Base-by-base conservation (phyloP, 2,329 filamentous ascomycete genomes). In the Botryotinia calthae region DNA sequence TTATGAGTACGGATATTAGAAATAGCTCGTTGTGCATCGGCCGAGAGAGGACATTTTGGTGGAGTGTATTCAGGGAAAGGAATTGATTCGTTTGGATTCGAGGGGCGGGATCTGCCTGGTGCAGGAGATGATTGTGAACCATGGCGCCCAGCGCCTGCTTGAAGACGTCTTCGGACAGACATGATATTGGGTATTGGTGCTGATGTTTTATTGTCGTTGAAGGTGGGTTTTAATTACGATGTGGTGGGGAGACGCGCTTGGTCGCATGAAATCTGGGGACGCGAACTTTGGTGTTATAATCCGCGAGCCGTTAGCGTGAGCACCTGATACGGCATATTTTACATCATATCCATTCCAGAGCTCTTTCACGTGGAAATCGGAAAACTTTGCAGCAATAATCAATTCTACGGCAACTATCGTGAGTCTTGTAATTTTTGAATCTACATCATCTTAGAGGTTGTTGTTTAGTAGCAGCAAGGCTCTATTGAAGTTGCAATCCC, bases 31-130 rank as follows among this genome's bases (percentile, higher is more conserved):
- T 86, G 84, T 2, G 84, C 84, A 16, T 81, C 78, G 0, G 76
- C 74, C 69, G 85, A 87, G 31, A 91, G 84, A 0, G 87, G 83
- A 72, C 85, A 85, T 16, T 81, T 80, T 2, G 86, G 87, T 25
- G 84, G 82, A 79, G 89, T 82, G 79, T 91, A 90, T 10, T 82
- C 76, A 18, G 87, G 85, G 54, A 88, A 77, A 18, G 77, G 73
- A 2, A 79, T 78, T 5, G 74, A 63, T 65, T 73, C 67, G 28
- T 64, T 75, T 46, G 72, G 71, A 66, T 75, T 63, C 8, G 74
- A 67, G 40, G 66, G 72, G 62, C 73, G 73, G 16, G 72, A 70
- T 62, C 73, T 62, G 34, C 67, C 62, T 20, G 73, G 74, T 46
- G 73, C 75, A 56, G 78, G 76, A 59, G 78, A 77, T 51, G 76